These are phyloP conservation scores for Manihot esculenta DNA, from an alignment of 441 rosid genomes.

Conservation along the genomic window DNA sequence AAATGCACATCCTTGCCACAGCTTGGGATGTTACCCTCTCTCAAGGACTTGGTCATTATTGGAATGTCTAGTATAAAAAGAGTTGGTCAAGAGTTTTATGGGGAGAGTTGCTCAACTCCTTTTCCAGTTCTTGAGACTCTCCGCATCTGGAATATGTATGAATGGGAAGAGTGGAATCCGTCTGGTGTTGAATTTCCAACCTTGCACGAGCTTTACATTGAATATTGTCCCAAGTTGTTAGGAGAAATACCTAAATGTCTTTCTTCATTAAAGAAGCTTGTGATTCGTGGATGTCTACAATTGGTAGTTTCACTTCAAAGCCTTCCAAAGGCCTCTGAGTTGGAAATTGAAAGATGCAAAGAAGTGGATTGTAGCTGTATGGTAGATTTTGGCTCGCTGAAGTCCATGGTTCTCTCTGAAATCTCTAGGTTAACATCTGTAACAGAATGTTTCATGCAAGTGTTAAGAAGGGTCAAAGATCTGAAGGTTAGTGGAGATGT, in stretches of 20 bases:
- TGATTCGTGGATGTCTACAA: conserved; percentile 8
- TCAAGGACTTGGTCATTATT: conserved; percentile 21
- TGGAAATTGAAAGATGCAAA: background rate
- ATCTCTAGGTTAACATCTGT: background rate
- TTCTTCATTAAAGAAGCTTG: conserved; percentile 22
- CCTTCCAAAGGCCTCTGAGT: background rate
- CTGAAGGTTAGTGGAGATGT: background rate
- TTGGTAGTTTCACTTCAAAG: conserved; percentile 13
- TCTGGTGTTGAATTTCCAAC: conserved; percentile 19
- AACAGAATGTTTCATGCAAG: background rate
- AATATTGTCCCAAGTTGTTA: conserved; percentile 17
- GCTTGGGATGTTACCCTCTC: conserved; percentile 32
- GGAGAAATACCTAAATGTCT: conserved; percentile 11
- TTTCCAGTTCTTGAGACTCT: conserved; percentile 23
- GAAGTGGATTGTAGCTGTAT: background rate
- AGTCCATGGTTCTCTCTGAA: background rate
- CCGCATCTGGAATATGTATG: conserved; percentile 13
- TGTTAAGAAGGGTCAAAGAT: background rate
- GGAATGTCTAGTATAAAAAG: conserved; percentile 19
- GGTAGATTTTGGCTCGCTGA: background rate
- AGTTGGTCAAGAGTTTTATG: conserved; percentile 31
- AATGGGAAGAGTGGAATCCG: conserved; percentile 36
- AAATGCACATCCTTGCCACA: conserved; percentile 34
- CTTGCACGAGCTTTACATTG: conserved; percentile 22
- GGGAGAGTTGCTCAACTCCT: conserved; percentile 13